Evolutionary conservation across 1,139 yeast species (phyloP).

Genomic region (Kodamaea sp.): DNA sequence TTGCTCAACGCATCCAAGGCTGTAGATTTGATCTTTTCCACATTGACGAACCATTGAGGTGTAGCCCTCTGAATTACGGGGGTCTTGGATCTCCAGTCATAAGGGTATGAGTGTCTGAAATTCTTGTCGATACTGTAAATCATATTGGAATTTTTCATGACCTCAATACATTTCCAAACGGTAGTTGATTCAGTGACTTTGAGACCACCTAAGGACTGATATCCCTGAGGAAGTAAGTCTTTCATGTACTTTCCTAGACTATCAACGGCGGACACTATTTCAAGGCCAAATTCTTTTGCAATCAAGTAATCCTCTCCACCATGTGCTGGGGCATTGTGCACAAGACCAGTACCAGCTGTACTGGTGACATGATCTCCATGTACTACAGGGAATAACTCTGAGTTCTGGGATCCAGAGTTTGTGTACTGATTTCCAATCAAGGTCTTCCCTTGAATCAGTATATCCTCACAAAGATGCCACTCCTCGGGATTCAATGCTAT

Average conservation of each 20-base stretch:
- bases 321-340: conserved; percentile 97
- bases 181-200: conserved; percentile 67
- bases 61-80: conserved; percentile 96
- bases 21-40: conserved; percentile 64
- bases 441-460: conserved; percentile 41
- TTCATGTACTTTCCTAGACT: conserved; percentile 64
- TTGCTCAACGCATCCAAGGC: conserved; percentile 61
- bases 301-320: conserved; percentile 90
- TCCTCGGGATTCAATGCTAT: conserved; percentile 14
- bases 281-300: conserved; percentile 59
- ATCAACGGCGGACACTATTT: conserved; percentile 77
- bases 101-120: conserved; percentile 85
- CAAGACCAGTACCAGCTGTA: conserved; percentile 89
- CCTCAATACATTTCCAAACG: conserved; percentile 31
- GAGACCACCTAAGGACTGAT: conserved; percentile 48
- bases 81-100: conserved; percentile 94
- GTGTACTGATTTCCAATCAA: conserved; percentile 49
- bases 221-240: conserved; percentile 43
- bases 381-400: conserved; percentile 54
- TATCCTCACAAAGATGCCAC: conserved; percentile 9
- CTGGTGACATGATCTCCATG: conserved; percentile 83
- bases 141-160: conserved; percentile 47
- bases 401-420: conserved; percentile 54
- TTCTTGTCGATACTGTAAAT: conserved; percentile 48
- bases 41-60: conserved; percentile 95